phyloP scores from a whole-genome alignment of 768 basidiomycete species.

The Rhodotorula diobovata region DNA sequence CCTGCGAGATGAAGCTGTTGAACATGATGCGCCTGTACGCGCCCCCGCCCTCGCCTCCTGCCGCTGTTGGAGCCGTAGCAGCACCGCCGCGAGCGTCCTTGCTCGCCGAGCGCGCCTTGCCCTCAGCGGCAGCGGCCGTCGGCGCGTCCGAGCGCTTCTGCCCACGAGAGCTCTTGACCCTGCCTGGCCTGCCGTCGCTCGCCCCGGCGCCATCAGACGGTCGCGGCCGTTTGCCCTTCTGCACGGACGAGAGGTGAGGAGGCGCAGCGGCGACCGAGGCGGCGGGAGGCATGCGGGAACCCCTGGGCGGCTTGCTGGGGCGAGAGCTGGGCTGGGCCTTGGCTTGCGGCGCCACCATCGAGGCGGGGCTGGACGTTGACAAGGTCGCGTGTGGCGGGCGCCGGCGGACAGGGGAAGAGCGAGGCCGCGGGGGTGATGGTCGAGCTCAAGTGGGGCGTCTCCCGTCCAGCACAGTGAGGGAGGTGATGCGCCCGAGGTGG shows the following conservation, averaged over 20 bases:
- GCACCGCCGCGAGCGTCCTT: neutral
- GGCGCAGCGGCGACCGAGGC: neutral
- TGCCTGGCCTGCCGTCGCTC: slow-evolving; percentile 1
- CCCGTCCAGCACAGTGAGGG: too few relatives aligned
- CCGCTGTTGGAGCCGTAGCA: neutral
- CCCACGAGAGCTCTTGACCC: slow-evolving; percentile 14
- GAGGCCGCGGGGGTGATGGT: neutral
- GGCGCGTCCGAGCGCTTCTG: slow-evolving; percentile 2
- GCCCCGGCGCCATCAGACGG: neutral
- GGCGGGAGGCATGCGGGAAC: neutral
- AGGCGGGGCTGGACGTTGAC: neutral
- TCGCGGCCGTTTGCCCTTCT: slow-evolving; percentile 6
- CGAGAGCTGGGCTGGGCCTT: neutral
- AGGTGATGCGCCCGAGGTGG: neutral
- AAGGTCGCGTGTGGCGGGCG: neutral
- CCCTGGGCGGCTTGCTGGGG: neutral
- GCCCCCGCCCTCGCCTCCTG: neutral
- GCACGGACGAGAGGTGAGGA: neutral
- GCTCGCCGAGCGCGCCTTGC: slow-evolving; percentile 2
- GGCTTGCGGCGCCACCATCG: neutral
- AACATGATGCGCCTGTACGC: slow-evolving; percentile 60
- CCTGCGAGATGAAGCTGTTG: slow-evolving; percentile 73
- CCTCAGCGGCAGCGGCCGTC: neutral
- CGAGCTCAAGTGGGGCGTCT: too few relatives aligned
- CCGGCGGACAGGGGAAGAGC: neutral